Base-by-base conservation (phyloP, 345 rosid species). In the Streptanthus diversifolius region DNA sequence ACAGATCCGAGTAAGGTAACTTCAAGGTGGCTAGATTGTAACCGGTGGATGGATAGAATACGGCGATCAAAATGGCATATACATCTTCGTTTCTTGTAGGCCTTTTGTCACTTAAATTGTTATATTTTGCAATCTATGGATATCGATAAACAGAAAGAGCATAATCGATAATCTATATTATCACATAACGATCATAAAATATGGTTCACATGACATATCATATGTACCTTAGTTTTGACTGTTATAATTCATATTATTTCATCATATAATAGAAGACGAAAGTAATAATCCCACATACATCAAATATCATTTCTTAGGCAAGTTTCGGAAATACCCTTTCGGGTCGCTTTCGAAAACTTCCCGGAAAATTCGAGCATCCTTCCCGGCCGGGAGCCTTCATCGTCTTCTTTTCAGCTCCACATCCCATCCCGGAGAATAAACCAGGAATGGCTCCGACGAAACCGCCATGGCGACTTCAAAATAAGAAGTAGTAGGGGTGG, bases 351-450 rank as follows among this genome's bases (percentile, higher is more conserved):
- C 52, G 12, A 76, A 76, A 25, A 2, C 44, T 1, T 62, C 18
- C n/a, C 75, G 35, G 19, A 44, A 14, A 18, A 69, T 76, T 4
- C 59, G 70, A 25, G 11, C 70, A 33, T 76, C 66, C 35, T 54
- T 44, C 2, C 79, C 74, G 2, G 75, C 79, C 74, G 2, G 75
- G 70, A 8, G 79, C 71, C 25, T 76, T 76, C 75, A 62, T 76
- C 0, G 59, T 75, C 51, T 44, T 76, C 69, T 0, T 40, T 0
- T 21, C 41, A 0, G 39, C 7, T 5, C 57, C 56, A 1, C 63
- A 40, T 0, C 73, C 35, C 47, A 49, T 17, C 0, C 57, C 69
- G 7, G 39, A 39, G 56, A 36, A 61, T 17, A 75, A 33, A 9
- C 63, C 49, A 0, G 58, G 69, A 43, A 75, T 25, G 8, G 70